Evolutionary conservation across 2,329 filamentous ascomycete species (phyloP), one percentile per base, ranked within the genome.

Genomic region (Emmonsiellopsis sp.): DNA sequence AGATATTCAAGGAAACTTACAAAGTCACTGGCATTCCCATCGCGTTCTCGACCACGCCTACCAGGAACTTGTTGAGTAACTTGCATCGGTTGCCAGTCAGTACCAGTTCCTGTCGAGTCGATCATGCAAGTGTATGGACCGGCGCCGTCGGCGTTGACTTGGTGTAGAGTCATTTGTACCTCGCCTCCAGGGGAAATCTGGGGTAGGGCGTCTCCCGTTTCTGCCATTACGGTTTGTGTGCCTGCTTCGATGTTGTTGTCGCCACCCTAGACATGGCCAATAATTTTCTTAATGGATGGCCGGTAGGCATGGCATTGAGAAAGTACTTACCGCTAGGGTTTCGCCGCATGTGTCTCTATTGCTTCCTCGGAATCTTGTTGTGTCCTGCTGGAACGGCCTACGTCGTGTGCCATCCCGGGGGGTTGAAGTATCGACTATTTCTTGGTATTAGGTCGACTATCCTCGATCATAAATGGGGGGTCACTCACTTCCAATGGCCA

Each of bases 111-210:
- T 54, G 82, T 81, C 53, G 73, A 67, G 62, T 84, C 83, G 64
- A 85, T 82, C 75, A 81, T 81, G 71, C 82, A 84, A 6, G 72
- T 78, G 68, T 83, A 85, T 1, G 82, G 82, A 9, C 83, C 83
- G 55, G 79, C 83, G 54, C 83, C 83, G 59, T 86, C 83, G 38
- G 74, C 74, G 68, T 85, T 86, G 65, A 86, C 81, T 66, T 85
- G 82, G 70, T 85, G 83, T 8, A 85, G 72, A 1, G 81, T 85
- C 75, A 86, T 84, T 60, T 70, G 70, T 56, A 86, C 61, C 53
- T 74, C 61, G 54, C 83, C 83, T 48, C 82, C 82, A 0, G 72
- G 61, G 6, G 72, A 74, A 60, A 86, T 70, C 70, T 85, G 82
- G 9, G 83, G 81, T 26, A 86, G 77, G 37, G 63, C 65, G 55